Evolutionary conservation across 352 stramenopile genomes (phyloP).

Genomic region (Globisporangium parvum): DNA sequence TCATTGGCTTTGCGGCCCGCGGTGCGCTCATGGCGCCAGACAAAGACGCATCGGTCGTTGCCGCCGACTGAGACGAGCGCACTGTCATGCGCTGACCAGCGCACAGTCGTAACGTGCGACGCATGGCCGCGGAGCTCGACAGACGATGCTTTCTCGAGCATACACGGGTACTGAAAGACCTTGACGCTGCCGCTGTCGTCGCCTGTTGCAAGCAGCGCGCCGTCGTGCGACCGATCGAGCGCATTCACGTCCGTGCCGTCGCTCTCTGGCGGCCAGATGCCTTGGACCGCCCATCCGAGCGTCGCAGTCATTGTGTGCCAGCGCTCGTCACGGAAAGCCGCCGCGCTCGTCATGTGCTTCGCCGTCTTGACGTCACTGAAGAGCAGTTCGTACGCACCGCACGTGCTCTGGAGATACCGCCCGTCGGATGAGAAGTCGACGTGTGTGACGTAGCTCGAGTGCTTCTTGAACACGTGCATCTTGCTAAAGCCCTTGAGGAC

Average conservation of each 20-base stretch:
- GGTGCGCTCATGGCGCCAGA: constrained; percentile 51
- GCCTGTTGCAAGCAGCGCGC: constrained; percentile 58
- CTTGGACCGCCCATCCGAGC: constrained; percentile 89
- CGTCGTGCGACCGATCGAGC: constrained; percentile 59
- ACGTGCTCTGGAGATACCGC: constrained; percentile 61
- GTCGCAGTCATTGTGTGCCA: constrained; percentile 89
- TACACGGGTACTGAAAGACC: constrained; percentile 83
- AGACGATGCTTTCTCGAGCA: constrained; percentile 42
- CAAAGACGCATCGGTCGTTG: constrained; percentile 73
- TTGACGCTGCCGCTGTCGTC: constrained; percentile 86
- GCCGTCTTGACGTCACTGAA: constrained; percentile 81
- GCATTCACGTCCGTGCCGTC: constrained; percentile 83
- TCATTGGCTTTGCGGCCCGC: not conserved
- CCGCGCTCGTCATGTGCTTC: constrained; percentile 67
- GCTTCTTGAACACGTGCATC: constrained; percentile 70
- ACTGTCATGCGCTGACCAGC: constrained; percentile 50
- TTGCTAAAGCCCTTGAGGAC: constrained; percentile 62
- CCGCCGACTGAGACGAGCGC: constrained; percentile 69
- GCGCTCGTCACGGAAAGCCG: constrained; percentile 76
- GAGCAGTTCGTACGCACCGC: constrained; percentile 82
- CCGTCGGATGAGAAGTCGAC: constrained; percentile 75
- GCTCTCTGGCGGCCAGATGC: constrained; percentile 72
- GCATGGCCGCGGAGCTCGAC: constrained; percentile 60
- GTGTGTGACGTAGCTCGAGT: constrained; percentile 75
- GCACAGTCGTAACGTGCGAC: constrained; percentile 79